Percentiles rank a stretch among this genome's conserved stretches.
Evolutionary conservation across 2,329 filamentous ascomycete species (phyloP).

Genomic region (Fusarium continuum): DNA sequence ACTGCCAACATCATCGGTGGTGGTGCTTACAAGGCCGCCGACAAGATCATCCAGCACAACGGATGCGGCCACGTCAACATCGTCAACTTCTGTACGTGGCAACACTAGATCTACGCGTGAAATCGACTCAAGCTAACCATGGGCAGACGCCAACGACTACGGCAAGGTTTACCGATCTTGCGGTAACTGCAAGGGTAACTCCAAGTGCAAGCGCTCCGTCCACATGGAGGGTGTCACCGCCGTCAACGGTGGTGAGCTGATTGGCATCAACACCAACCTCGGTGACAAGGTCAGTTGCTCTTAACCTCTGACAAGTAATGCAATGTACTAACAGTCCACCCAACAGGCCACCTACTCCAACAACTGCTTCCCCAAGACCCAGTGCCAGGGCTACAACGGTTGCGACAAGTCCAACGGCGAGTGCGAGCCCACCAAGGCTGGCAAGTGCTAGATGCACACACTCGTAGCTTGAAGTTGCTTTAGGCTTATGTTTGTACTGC

Average conservation of each 20-base stretch:
- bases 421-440: conserved; percentile 43
- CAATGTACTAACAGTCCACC: background rate
- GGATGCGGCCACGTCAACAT: conserved; percentile 55
- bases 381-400: conserved; percentile 45
- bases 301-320: rapidly evolving
- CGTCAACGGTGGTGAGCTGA: conserved; percentile 52
- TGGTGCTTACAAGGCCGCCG: conserved; percentile 55
- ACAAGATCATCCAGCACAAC: conserved; percentile 60
- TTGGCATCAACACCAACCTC: conserved; percentile 54
- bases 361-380: conserved; percentile 43
- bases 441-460: conserved; percentile 38
- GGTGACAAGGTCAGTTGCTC: conserved; percentile 39
- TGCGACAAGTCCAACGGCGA: conserved; percentile 44
- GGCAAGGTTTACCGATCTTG: conserved; percentile 52
- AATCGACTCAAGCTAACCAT: background rate
- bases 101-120: rapidly evolving
- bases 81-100: conserved; percentile 41
- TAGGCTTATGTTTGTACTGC: background rate
- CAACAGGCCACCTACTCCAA: conserved; percentile 41
- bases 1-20: conserved; percentile 53
- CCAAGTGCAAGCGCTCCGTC: conserved; percentile 52
- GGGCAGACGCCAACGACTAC: conserved; percentile 54
- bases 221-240: conserved; percentile 54
- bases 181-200: conserved; percentile 44
- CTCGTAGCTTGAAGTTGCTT: background rate